These are phyloP conservation scores for Saussurea involucrata DNA, from an alignment of 129 eudicot species.

Conservation along the genomic window DNA sequence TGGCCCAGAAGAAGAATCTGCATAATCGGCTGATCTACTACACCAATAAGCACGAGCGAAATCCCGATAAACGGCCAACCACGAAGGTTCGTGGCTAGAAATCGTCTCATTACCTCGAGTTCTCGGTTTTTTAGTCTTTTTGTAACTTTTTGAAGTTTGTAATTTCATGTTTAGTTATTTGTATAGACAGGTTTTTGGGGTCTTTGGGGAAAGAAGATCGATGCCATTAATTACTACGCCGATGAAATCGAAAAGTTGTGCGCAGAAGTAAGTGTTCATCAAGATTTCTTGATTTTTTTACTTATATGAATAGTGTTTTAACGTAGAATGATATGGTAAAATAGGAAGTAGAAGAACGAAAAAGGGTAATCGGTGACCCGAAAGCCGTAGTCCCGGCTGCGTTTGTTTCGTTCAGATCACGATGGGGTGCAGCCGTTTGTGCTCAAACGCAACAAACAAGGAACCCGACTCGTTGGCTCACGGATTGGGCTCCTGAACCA, in stretches of 20 bases:
- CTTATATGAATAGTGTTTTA: background rate
- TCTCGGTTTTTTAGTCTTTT: constrained; percentile 1
- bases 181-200: constrained; percentile 99
- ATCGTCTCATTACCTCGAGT: background rate
- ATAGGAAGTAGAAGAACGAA: constrained; percentile 78
- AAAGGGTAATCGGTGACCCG: constrained; percentile 73
- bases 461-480: constrained; percentile 84
- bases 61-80: constrained; percentile 52
- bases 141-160: background rate
- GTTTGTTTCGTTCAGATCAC: constrained; percentile 81
- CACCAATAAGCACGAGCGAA: constrained; percentile 68
- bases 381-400: constrained; percentile 82
- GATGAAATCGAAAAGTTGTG: constrained; percentile 66
- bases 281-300: background rate
- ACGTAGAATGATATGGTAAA: background rate
- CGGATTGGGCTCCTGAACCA: constrained; percentile 97
- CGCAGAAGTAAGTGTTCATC: constrained; percentile 50
- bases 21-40: constrained; percentile 76
- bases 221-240: constrained; percentile 77
- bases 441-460: constrained; percentile 85
- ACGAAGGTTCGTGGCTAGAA: constrained; percentile 60
- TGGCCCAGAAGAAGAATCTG: constrained; percentile 55
- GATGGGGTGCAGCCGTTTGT: constrained; percentile 99
- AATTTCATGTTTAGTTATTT: constrained; percentile 24
- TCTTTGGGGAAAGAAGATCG: constrained; percentile 79